Evolutionary conservation across 2,329 filamentous ascomycete genomes (phyloP).

Genomic region (Xylaria sp.): DNA sequence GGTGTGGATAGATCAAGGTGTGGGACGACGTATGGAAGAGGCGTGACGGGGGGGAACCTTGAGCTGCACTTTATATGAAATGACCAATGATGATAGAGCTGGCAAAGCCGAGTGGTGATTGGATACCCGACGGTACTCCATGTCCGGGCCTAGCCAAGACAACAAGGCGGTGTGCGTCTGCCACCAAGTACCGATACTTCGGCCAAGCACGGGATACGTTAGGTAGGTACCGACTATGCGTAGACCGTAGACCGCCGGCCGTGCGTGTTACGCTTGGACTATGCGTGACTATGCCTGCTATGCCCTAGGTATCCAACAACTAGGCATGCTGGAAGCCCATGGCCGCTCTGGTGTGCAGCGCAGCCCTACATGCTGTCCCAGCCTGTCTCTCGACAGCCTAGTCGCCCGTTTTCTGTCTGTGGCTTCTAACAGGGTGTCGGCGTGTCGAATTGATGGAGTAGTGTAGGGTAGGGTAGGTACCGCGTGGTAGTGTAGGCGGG

Average conservation of each 20-base stretch:
- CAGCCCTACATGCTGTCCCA: constrained; percentile 8
- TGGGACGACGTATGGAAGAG: constrained; percentile 48
- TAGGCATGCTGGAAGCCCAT: background rate
- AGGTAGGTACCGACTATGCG: constrained; percentile 2
- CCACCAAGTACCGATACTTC: constrained; percentile 26
- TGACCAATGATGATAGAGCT: constrained; percentile 43
- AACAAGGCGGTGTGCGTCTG: constrained; percentile 33
- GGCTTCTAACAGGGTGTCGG: constrained; percentile 2
- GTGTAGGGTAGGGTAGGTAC: background rate
- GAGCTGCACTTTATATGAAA: constrained; percentile 46
- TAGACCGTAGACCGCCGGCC: too few species aligned
- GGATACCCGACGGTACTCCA: constrained; percentile 47
- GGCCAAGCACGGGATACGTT: background rate
- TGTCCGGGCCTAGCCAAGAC: constrained; percentile 43
- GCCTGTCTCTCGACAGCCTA: constrained; percentile 5
- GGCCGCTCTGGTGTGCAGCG: constrained; percentile 18
- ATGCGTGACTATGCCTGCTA: background rate
- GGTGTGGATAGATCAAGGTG: constrained; percentile 35
- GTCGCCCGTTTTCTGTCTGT: constrained; percentile 16
- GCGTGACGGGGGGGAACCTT: constrained; percentile 42
- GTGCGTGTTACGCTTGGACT: constrained; percentile 1
- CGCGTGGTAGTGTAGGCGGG: background rate
- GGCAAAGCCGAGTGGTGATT: constrained; percentile 38
- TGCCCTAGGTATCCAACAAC: background rate
- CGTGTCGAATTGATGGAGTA: background rate